Evolutionary conservation across 768 basidiomycete species (phyloP), one percentile per base, ranked within the genome.

Genomic region (Mycena leptocephala): DNA sequence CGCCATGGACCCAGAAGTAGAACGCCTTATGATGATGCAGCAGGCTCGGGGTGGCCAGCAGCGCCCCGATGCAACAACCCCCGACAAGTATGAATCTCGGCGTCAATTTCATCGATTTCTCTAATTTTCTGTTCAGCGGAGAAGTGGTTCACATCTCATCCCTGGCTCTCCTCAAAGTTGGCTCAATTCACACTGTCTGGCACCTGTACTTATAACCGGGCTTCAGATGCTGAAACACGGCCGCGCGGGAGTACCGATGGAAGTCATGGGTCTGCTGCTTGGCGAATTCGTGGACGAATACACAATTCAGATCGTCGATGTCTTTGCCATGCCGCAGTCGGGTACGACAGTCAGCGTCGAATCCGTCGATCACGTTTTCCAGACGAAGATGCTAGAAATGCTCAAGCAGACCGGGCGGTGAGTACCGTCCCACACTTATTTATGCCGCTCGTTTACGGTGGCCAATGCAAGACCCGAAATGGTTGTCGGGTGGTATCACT

Each of bases 401-500:
- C 86, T 99, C 81, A 99, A 99, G 86, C 98, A 99, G 88, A 99
- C 98, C 0, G 98, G 98, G 76, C 88, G 98, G 97, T 96, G 79
- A 82, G 94, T 85, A 53, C 58, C 61, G 72, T 76, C 64, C 32
- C 63, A 61, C 55, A 77, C 68, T 77, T 79, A 37, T 69, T 65
- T 53, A 70, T 65, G 59, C 61, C 39, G 30, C 62, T 79, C 62
- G 51, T 39, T 71, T 58, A 78, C 32, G 39, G 62, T 66, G 61
- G 64, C 13, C 30, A 22, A 18, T 39, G 8, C 35, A 20, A 94
- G 97, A 80, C 96, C 98, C 37, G 98, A 99, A 88, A 96, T 95
- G 93, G 98, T 99, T 7, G 98, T 99, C 1, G 98, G 98, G 5
- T 99, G 98, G 98, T 99, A 99, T 82, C 98, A 99, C 86, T 99